Evolutionary conservation across 179 eudicot genomes (phyloP).

Genomic region (Camellia oleifera): DNA sequence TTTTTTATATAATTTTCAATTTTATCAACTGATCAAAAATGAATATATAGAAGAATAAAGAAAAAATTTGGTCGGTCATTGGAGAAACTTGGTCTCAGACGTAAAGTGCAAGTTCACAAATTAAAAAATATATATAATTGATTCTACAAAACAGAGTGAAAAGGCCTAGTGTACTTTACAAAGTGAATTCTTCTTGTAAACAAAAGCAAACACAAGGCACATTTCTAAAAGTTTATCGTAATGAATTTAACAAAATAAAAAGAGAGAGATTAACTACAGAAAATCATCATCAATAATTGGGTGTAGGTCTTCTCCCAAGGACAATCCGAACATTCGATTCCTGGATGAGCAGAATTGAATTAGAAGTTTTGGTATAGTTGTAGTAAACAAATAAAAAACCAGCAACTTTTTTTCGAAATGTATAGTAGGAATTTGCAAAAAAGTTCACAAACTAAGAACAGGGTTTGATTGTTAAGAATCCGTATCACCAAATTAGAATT

Average conservation of each 20-base stretch:
- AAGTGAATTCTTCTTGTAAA: constrained; percentile 21
- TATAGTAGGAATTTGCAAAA: background rate
- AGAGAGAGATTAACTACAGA: background rate
- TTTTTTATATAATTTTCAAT: background rate
- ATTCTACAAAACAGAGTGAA: background rate
- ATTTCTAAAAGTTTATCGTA: background rate
- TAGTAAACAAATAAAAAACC: background rate
- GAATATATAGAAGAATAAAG: constrained; percentile 6
- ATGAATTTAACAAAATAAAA: constrained; percentile 3
- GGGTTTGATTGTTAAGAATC: background rate
- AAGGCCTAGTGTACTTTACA: constrained; percentile 16
- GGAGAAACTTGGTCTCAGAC: constrained; percentile 14
- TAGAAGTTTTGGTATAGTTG: background rate
- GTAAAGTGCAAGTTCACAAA: constrained; percentile 18
- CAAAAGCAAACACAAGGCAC: constrained; percentile 23
- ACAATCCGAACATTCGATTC: too few relatives aligned
- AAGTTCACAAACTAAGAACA: background rate
- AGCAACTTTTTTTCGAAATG: background rate
- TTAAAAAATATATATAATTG: constrained; percentile 19
- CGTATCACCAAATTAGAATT: too few relatives aligned
- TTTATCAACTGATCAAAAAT: background rate
- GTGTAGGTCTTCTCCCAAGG: too few relatives aligned
- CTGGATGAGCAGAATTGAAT: too few relatives aligned
- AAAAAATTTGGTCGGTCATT: background rate
- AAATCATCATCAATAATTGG: background rate